These are phyloP conservation scores for Tephrocybe rancida DNA, from an alignment of 768 basidiomycete species.

Conservation along the genomic window DNA sequence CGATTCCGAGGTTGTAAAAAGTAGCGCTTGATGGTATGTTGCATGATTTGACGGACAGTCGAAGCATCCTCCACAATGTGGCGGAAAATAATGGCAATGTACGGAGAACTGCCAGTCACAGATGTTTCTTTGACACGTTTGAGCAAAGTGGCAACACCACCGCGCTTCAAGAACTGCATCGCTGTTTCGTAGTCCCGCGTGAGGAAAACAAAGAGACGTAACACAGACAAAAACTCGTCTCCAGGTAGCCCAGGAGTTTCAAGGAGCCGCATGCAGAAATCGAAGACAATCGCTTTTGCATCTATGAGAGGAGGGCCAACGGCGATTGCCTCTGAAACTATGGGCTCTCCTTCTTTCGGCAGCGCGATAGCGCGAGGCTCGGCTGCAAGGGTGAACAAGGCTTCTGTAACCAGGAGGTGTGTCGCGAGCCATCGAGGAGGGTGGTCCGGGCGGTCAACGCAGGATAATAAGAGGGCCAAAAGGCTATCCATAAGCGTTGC, in stretches of 20 bases:
- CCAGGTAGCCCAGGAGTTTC: conserved; percentile 62
- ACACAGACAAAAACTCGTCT: conserved; percentile 80
- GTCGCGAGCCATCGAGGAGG: conserved; percentile 89
- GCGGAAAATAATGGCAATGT: conserved; percentile 86
- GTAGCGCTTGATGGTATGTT: conserved; percentile 80
- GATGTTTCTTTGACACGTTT: conserved; percentile 63
- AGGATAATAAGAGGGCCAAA: conserved; percentile 66
- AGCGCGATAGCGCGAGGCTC: conserved; percentile 66
- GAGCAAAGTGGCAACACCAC: conserved; percentile 68
- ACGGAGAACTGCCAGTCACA: conserved; percentile 74
- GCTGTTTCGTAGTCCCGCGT: conserved; percentile 74
- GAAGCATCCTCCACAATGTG: conserved; percentile 83
- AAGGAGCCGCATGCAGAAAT: conserved; percentile 76
- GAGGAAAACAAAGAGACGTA: conserved; percentile 84
- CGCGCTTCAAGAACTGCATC: conserved; percentile 64
- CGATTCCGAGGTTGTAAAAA: conserved; percentile 74
- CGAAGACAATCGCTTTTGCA: conserved; percentile 69
- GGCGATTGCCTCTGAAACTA: conserved; percentile 50
- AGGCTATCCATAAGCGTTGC: conserved; percentile 67
- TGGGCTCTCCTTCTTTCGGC: conserved; percentile 72
- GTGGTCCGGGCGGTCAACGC: conserved; percentile 49
- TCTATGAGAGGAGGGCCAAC: conserved; percentile 65
- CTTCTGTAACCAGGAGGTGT: conserved; percentile 84
- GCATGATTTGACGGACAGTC: conserved; percentile 73
- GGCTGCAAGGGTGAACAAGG: conserved; percentile 75